These are phyloP conservation scores for Gymnopus androsaceus DNA, from an alignment of 1,284 basidiomycete species.

Conservation along the genomic window DNA sequence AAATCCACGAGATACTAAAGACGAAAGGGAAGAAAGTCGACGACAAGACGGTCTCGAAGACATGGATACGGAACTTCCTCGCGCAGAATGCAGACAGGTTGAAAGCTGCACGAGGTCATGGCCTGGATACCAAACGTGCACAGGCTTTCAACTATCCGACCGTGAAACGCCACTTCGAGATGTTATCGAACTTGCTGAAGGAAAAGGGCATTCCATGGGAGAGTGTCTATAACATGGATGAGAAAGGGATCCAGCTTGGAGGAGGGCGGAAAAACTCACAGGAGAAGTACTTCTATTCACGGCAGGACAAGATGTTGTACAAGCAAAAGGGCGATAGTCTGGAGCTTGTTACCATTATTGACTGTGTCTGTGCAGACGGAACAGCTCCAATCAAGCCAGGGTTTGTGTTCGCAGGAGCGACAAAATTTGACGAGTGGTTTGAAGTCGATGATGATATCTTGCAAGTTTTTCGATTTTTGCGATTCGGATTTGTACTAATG, in stretches of 20 bases:
- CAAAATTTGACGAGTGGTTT: conserved; percentile 27
- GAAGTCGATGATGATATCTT: conserved; percentile 22
- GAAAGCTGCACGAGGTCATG: conserved; percentile 22
- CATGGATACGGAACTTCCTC: too few species aligned
- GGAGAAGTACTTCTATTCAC: conserved; percentile 7
- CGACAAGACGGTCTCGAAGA: too few species aligned
- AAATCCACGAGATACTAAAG: too few species aligned
- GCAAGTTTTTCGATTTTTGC: too few species aligned
- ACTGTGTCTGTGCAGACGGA: conserved; percentile 33
- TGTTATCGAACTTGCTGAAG: conserved; percentile 9
- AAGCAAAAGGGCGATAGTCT: conserved; percentile 27
- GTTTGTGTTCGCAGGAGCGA: conserved; percentile 35
- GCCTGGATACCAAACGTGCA: conserved; percentile 26
- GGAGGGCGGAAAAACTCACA: conserved; percentile 15
- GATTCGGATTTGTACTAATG: too few species aligned
- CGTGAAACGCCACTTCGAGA: conserved; percentile 19
- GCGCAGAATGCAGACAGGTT: too few species aligned
- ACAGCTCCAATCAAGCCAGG: conserved; percentile 24
- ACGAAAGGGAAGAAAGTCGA: too few species aligned
- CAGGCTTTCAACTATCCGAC: conserved; percentile 22
- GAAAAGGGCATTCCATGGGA: conserved; percentile 23
- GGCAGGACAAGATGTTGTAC: conserved; percentile 17
- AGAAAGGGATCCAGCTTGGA: conserved; percentile 27
- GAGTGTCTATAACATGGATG: conserved; percentile 32
- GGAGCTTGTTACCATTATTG: conserved; percentile 37